These are phyloP conservation scores for Colletotrichum shisoi DNA, from an alignment of 2,329 filamentous ascomycete genomes.

Conservation along the genomic window DNA sequence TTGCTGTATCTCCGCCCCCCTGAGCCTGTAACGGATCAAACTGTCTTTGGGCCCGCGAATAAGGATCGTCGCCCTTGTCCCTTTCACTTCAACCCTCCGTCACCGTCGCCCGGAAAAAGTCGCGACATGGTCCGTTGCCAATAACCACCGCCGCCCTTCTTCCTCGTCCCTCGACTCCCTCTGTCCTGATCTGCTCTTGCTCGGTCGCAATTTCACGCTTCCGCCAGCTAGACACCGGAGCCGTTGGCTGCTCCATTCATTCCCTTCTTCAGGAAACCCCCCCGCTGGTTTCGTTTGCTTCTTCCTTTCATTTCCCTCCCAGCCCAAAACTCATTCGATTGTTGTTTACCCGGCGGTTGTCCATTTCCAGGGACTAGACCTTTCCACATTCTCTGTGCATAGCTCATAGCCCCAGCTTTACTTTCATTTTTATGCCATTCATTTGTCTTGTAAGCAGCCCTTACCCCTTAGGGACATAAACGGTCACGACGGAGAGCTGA, in stretches of 20 bases:
- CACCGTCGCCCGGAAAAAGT: slow-evolving; percentile 30
- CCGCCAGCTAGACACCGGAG: slow-evolving; percentile 23
- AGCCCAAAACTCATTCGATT: slow-evolving; percentile 1
- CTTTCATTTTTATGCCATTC: slow-evolving; percentile 18
- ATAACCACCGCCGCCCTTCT: slow-evolving; percentile 30
- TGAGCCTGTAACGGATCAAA: slow-evolving; percentile 33
- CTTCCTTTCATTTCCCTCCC: slow-evolving; percentile 10
- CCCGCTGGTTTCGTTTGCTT: slow-evolving; percentile 3
- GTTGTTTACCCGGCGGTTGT: slow-evolving; percentile 17
- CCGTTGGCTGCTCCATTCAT: slow-evolving; percentile 22
- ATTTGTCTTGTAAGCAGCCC: slow-evolving; percentile 35
- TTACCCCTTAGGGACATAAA: background rate
- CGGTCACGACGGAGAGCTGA: too few species aligned
- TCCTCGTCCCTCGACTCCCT: slow-evolving; percentile 26
- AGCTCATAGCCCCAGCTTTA: slow-evolving; percentile 9
- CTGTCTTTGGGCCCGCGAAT: slow-evolving; percentile 38
- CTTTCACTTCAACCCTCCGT: slow-evolving; percentile 26
- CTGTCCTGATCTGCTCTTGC: background rate
- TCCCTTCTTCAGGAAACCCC: slow-evolving; percentile 3
- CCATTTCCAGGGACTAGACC: slow-evolving; percentile 7
- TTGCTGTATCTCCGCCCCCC: slow-evolving; percentile 22
- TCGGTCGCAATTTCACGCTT: slow-evolving; percentile 27
- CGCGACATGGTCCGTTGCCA: slow-evolving; percentile 37
- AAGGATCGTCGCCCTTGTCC: slow-evolving; percentile 39
- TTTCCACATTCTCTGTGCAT: slow-evolving; percentile 24